Evolutionary conservation across 805 yeast species (phyloP).

Genomic region (Clavispora carvajalis): DNA sequence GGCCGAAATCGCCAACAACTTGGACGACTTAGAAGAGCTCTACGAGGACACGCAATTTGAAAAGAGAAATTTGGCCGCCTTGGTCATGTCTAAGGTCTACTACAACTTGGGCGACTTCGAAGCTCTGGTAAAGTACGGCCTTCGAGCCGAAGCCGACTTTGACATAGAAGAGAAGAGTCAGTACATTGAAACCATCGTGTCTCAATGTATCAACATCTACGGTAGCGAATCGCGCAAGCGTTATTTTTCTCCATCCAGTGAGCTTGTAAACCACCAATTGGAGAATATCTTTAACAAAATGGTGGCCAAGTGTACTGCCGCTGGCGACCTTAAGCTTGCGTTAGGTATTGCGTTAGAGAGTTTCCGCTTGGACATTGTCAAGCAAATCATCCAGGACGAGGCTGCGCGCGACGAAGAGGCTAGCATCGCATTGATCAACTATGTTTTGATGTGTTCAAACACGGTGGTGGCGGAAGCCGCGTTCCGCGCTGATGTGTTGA

Average conservation of each 20-base stretch:
- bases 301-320: slow-evolving; percentile 71
- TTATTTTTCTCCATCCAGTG: slow-evolving; percentile 17
- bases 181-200: slow-evolving; percentile 87
- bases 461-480: slow-evolving; percentile 34
- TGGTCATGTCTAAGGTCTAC: slow-evolving; percentile 82
- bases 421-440: slow-evolving; percentile 55
- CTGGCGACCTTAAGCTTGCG: slow-evolving; percentile 73
- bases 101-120: slow-evolving; percentile 94
- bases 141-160: slow-evolving; percentile 77
- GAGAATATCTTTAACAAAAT: slow-evolving; percentile 74
- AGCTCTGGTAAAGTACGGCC: slow-evolving; percentile 81
- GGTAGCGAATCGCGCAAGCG: slow-evolving; percentile 55
- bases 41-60: slow-evolving; percentile 80
- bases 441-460: slow-evolving; percentile 70
- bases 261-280: slow-evolving; percentile 55
- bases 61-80: slow-evolving; percentile 79
- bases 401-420: slow-evolving; percentile 43
- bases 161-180: slow-evolving; percentile 73
- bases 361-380: slow-evolving; percentile 76
- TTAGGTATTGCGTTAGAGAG: slow-evolving; percentile 89
- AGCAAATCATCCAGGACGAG: slow-evolving; percentile 45
- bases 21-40: slow-evolving; percentile 83
- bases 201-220: slow-evolving; percentile 85
- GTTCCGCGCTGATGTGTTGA: slow-evolving; percentile 19
- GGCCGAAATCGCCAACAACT: slow-evolving; percentile 94